Base-by-base conservation (phyloP, 2,329 filamentous ascomycete genomes). In the Paraphoma chrysanthemicola region DNA sequence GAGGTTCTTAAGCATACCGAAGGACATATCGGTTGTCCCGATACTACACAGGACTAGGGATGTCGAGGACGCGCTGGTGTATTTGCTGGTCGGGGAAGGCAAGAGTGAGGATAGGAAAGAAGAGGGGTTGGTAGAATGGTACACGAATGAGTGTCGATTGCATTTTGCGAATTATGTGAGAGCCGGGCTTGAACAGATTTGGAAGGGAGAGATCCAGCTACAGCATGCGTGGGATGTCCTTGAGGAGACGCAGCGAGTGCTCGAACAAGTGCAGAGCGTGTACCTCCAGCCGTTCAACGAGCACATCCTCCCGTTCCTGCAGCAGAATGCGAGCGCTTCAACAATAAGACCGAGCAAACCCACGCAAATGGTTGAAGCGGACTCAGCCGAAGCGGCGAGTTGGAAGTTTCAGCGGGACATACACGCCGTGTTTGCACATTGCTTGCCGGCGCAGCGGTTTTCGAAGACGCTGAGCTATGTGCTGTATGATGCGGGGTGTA, bases 371-470 rank as follows among this genome's bases (percentile, higher is more conserved):
- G 53, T 50, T 9, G 60, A 68, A 14, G 50, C 56, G 7, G 64
- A 64, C 38, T 48, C 62, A 11, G 61, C 62, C 1, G 61, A 67
- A 39, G 56, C 57, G 30, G 61, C 59, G 69, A 62, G 53, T 44
- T 65, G 62, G 50, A 84, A 83, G 53, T 90, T 91, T 66, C 80
- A 79, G 14, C 78, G 83, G 47, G 88, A 91, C 60, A 73, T 91
- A 10, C 83, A 89, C 66, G 86, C 88, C 18, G 80, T 90, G 18
- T 83, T 91, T 59, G 83, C 85, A 44, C 89, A 89, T 70, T 88
- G 87, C 9, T 80, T 87, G 56, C 84, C 72, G 3, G 55, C 83
- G 2, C 78, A 78, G 38, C 78, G 81, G 4, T 78, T 90, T 47
- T 79, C 82, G 36, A 76, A 77, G 46, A 84, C 87, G 1, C 72